These are phyloP conservation scores for Candida silvicultrix DNA, from an alignment of 805 yeast species.

Conservation along the genomic window DNA sequence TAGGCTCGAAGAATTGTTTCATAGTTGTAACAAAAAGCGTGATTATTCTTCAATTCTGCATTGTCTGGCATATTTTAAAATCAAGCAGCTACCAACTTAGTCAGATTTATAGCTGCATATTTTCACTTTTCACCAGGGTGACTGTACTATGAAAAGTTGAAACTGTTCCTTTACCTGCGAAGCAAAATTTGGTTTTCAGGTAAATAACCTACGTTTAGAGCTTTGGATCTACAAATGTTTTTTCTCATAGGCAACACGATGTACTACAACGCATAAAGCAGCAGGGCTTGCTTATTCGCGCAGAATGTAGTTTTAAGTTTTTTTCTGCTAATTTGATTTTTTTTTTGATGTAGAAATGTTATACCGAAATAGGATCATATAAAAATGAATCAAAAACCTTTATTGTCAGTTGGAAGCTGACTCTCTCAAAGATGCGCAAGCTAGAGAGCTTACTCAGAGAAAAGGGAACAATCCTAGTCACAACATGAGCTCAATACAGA, in stretches of 20 bases:
- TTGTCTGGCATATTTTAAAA: background rate
- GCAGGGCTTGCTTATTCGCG: background rate
- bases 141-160: too few species aligned
- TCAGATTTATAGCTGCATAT: conserved; percentile 41
- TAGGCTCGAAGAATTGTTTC: conserved; percentile 20
- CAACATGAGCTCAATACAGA: background rate
- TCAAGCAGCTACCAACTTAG: background rate
- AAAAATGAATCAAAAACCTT: background rate
- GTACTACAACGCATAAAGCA: background rate
- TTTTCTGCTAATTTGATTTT: background rate
- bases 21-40: conserved; percentile 7
- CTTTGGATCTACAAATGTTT: too few species aligned
- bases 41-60: background rate
- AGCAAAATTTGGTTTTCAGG: too few species aligned
- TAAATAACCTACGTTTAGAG: too few species aligned
- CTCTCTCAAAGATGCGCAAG: background rate
- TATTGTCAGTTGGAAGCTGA: background rate
- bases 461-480: background rate
- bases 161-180: too few species aligned
- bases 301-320: background rate
- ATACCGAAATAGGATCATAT: background rate
- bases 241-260: background rate
- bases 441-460: background rate
- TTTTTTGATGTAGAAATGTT: background rate
- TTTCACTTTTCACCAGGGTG: too few species aligned